These are phyloP conservation scores for Cyclaneusma minus DNA, from an alignment of 2,329 filamentous ascomycete species.

Conservation along the genomic window DNA sequence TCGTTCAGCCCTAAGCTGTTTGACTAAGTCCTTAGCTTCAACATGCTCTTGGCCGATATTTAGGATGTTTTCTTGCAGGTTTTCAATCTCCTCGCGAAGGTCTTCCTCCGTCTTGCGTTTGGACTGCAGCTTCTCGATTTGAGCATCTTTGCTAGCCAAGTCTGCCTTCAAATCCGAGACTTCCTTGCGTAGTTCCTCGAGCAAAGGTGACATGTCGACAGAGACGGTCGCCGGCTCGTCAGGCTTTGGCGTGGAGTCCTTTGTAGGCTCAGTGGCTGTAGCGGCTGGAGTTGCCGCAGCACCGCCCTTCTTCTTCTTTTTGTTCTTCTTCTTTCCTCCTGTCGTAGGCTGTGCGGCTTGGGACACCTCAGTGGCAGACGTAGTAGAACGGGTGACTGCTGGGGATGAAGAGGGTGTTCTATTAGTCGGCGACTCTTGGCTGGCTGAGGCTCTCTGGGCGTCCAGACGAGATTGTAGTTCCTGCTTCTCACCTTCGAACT, in stretches of 20 bases:
- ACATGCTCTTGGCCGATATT: conserved; percentile 73
- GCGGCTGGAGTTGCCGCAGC: conserved; percentile 10
- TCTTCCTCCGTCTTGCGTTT: conserved; percentile 64
- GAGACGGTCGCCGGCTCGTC: conserved; percentile 16
- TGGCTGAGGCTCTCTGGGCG: too few relatives aligned
- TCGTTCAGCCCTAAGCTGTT: conserved; percentile 58
- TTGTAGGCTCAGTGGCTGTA: conserved; percentile 21
- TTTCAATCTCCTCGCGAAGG: conserved; percentile 73
- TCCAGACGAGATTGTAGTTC: too few relatives aligned
- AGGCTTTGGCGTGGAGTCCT: conserved; percentile 22
- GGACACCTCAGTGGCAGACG: conserved; percentile 6
- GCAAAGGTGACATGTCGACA: conserved; percentile 16
- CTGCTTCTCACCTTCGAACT: too few relatives aligned
- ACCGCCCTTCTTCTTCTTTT: conserved; percentile 7
- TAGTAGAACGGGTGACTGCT: too few relatives aligned
- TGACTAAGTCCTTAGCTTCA: conserved; percentile 61
- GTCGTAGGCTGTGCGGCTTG: conserved; percentile 6
- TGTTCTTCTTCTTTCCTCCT: conserved; percentile 9
- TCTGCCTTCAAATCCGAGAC: conserved; percentile 22
- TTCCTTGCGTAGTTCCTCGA: too few relatives aligned
- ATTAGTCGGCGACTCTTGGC: too few relatives aligned
- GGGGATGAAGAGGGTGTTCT: too few relatives aligned
- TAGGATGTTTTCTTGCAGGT: conserved; percentile 63
- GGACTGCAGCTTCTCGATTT: conserved; percentile 55
- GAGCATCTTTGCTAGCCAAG: conserved; percentile 49